Conservation (phyloP, 495 filamentous ascomycete genomes). For the Hypoxylon cercidicola region DNA sequence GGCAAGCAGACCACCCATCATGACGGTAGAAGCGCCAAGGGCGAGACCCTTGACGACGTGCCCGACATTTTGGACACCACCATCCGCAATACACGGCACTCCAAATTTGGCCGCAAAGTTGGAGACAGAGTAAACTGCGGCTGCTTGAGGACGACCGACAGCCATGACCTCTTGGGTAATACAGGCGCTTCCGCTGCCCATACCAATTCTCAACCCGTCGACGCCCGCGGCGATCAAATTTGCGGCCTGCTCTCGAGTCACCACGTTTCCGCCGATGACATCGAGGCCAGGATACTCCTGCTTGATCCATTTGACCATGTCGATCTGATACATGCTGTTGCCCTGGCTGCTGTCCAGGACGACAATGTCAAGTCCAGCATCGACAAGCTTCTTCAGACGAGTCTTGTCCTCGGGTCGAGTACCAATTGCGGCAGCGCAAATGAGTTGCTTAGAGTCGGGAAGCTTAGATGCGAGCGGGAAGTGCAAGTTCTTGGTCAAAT, state of each 20-base stretch:
- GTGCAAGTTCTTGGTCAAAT: constrained; percentile 98
- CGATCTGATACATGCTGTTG: constrained; percentile 95
- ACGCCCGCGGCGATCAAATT: constrained; percentile 91
- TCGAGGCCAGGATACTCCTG: constrained; percentile 83
- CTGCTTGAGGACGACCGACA: constrained; percentile 93
- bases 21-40: constrained; percentile 92
- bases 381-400: constrained; percentile 86
- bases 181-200: constrained; percentile 97
- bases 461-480: constrained; percentile 97
- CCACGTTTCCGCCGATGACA: constrained; percentile 98
- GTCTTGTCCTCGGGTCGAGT: constrained; percentile 91
- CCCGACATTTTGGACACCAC: constrained; percentile 97
- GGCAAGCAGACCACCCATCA: constrained; percentile 98
- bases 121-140: constrained; percentile 87
- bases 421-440: constrained; percentile 93
- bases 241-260: constrained; percentile 94
- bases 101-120: constrained; percentile 91
- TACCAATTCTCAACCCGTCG: constrained; percentile 97
- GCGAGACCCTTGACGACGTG: constrained; percentile 99
- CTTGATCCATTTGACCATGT: constrained; percentile 98
- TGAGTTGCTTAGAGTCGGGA: constrained; percentile 95
- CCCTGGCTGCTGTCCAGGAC: constrained; percentile 96
- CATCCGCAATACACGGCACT: constrained; percentile 97
- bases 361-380: constrained; percentile 95
- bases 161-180: constrained; percentile 99